Evolutionary conservation across 805 yeast species (phyloP), one percentile per base, ranked within the genome.

Genomic region (Candida tallmaniae): DNA sequence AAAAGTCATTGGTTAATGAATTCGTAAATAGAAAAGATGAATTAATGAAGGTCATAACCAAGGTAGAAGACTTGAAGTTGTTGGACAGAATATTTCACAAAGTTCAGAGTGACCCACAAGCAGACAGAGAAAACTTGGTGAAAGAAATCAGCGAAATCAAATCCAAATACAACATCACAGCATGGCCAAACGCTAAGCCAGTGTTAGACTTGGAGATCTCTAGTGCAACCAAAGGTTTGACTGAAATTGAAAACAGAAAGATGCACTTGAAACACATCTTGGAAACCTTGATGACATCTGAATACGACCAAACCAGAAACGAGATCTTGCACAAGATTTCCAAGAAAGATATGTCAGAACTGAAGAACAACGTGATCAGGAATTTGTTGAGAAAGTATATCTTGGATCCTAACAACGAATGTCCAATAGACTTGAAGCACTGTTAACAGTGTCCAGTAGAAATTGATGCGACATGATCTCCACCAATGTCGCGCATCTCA

Each of bases 371-470:
- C 54, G 76, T 80, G 15, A 77, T 70, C 52, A 85, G 83, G 65
- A 88, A 88, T 56, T 58, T 85, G 29, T 57, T 43, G 47, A 73
- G 87, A 53, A 84, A 83, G 58, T 80, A 71, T 54, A 61, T 78
- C 18, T 60, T 73, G 46, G 62, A 65, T 33, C 42, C 48, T 4
- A 43, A 40, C 14, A 56, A 56, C 35, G 53, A 52, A 27, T 44
- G 51, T 30, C 61, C 61, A 23, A 51, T 39, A 10, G 29, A 32
- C n/a, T 29, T 37, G 19, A n/a, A n/a, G n/a, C n/a, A n/a, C n/a
- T n/a, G n/a, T n/a, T n/a, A n/a, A n/a, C n/a, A n/a, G n/a, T n/a
- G n/a, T n/a, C n/a, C n/a, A n/a, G n/a, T n/a, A n/a, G n/a, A n/a
- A n/a, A n/a, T n/a, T n/a, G n/a, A n/a, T n/a, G n/a, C n/a, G n/a